Conservation (phyloP, 1,284 basidiomycete genomes). For the Ganoderma sinense region DNA sequence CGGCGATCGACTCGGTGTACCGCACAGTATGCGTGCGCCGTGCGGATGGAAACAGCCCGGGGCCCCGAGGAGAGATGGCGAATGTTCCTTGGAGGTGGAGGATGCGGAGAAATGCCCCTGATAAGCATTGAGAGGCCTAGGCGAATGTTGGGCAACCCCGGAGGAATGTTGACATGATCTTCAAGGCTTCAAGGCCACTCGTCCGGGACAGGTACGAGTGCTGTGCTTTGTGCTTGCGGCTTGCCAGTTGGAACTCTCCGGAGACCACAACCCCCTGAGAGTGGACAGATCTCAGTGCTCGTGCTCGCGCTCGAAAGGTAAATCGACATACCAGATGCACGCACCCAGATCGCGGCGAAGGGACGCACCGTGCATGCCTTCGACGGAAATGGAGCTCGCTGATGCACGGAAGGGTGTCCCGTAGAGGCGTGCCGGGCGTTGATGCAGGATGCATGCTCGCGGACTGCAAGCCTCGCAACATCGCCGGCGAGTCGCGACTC, state of each 20-base stretch:
- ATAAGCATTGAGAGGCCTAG: background rate
- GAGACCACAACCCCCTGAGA: background rate
- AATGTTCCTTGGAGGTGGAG: background rate
- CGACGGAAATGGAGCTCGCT: background rate
- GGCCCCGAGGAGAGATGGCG: background rate
- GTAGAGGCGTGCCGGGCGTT: background rate
- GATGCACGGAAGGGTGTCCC: background rate
- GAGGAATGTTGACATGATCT: background rate
- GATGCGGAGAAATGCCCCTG: background rate
- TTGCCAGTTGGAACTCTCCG: background rate
- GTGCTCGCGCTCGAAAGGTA: background rate
- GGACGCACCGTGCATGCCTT: background rate
- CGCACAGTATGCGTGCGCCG: background rate
- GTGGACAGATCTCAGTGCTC: background rate
- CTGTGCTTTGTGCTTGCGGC: too few relatives aligned
- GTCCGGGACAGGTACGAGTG: too few relatives aligned
- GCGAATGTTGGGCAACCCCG: background rate
- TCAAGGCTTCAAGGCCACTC: too few relatives aligned
- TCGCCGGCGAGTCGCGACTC: background rate
- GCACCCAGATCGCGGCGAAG: background rate
- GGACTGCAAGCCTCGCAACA: background rate
- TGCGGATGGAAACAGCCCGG: background rate
- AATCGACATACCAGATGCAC: background rate
- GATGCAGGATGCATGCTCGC: background rate
- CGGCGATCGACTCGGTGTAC: background rate